Evolutionary conservation across 176 grass and related monocot species (phyloP), one percentile per base, ranked within the genome.

Genomic region (Themeda triandra): DNA sequence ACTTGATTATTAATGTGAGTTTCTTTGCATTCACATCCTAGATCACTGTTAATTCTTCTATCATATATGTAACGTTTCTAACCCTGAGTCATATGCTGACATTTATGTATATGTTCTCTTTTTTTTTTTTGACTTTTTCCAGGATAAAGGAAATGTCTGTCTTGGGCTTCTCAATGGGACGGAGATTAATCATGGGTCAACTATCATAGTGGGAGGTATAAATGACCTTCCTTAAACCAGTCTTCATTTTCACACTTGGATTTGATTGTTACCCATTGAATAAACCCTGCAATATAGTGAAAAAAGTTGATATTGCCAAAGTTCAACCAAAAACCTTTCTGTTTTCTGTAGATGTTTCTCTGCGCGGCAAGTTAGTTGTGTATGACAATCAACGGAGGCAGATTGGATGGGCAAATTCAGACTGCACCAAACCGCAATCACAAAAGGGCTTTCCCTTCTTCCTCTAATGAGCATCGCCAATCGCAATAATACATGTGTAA

Each of bases 121-220:
- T 44, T 48, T 89, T 45, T 83, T 76, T 39, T 10, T 84, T 35
- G 63, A 82, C 30, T 17, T 66, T 60, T 78, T 88, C 51, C 91
- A 99, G 97, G 88, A 92, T 13, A 94, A 96, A 78, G 93, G 97
- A 63, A 99, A 99, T 76, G 62, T 99, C 19, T 99, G 97, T 83
- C 82, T 99, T 54, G 97, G 92, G 19, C 75, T 99, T 36, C 93
- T 99, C 69, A 96, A 96, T 66, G 97, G 97, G 81, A 91, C 80
- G 24, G 93, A 92, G 31, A 92, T 99, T 18, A 89, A 91, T 81
- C 90, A 94, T 25, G 91, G 90, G 13, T 92, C 90, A 60, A 94
- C 90, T 28, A 86, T 99, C 79, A 90, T 99, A 77, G 68, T 99
- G 9, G 97, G 97, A 96, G 97, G 97, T 99, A 96, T 71, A 14